Percentiles rank a stretch among this genome's conserved stretches.
phyloP scores from a whole-genome alignment of 306 rosid species.

The Mucuna pruriens region DNA sequence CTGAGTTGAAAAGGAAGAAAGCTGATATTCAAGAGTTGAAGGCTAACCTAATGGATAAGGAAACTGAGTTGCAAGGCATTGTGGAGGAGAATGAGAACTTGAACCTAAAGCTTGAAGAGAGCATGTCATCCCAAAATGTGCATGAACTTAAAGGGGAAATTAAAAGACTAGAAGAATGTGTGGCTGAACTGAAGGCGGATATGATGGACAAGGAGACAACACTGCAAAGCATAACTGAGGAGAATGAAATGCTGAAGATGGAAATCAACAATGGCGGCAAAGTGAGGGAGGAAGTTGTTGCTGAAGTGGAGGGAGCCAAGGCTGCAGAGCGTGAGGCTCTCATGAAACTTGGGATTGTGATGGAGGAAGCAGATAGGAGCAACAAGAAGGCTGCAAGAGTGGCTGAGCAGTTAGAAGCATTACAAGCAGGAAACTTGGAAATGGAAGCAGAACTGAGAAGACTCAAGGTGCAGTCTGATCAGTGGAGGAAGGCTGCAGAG shows the following conservation, averaged over 20 bases:
- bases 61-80: slow-evolving; percentile 88
- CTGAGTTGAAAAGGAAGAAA: slow-evolving; percentile 59
- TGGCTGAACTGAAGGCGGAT: slow-evolving; percentile 62
- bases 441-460: slow-evolving; percentile 84
- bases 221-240: slow-evolving; percentile 75
- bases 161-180: slow-evolving; percentile 57
- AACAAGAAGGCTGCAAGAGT: slow-evolving; percentile 69
- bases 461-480: slow-evolving; percentile 90
- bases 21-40: slow-evolving; percentile 74
- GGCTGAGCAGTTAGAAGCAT: slow-evolving; percentile 79
- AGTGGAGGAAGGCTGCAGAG: slow-evolving; percentile 99
- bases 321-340: slow-evolving; percentile 65
- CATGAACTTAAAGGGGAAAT: slow-evolving; percentile 56
- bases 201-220: slow-evolving; percentile 89
- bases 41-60: slow-evolving; percentile 90
- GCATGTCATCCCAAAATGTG: slow-evolving; percentile 54
- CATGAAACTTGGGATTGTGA: slow-evolving; percentile 65
- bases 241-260: slow-evolving; percentile 69
- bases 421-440: slow-evolving; percentile 71
- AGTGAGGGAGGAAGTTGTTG: slow-evolving; percentile 33
- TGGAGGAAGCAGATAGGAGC: slow-evolving; percentile 82
- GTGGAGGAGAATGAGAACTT: slow-evolving; percentile 86
- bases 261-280: slow-evolving; percentile 61
- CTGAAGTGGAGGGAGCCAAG: slow-evolving; percentile 63
- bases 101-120: slow-evolving; percentile 58